Evolutionary conservation across 1,139 yeast genomes (phyloP).

Genomic region (Debaryomyces subglobosus): DNA sequence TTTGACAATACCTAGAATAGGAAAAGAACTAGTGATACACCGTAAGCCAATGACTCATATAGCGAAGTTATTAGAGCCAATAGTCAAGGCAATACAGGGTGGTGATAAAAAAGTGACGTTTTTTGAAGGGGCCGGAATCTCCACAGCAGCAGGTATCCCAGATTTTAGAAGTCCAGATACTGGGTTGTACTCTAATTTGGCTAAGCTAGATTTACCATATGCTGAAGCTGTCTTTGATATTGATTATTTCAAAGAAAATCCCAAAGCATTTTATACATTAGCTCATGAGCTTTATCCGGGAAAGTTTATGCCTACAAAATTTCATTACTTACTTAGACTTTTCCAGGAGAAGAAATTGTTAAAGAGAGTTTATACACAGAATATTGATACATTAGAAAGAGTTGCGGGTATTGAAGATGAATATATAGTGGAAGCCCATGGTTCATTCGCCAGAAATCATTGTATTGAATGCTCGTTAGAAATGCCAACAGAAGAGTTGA

Average conservation of each 20-base stretch:
- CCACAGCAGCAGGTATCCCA: constrained; percentile 92
- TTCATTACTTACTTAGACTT: constrained; percentile 70
- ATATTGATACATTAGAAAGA: constrained; percentile 88
- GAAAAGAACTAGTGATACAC: not conserved
- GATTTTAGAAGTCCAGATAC: constrained; percentile 92
- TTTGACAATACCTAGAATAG: not conserved
- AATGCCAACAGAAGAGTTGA: constrained; percentile 55
- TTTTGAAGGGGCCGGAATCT: constrained; percentile 89
- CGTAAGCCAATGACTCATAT: constrained; percentile 15
- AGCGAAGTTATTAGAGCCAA: constrained; percentile 18
- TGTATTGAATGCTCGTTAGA: constrained; percentile 73
- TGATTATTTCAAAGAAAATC: constrained; percentile 71
- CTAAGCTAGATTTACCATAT: constrained; percentile 74
- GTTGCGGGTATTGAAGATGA: constrained; percentile 74
- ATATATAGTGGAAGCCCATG: constrained; percentile 86
- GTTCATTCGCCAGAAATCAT: constrained; percentile 83
- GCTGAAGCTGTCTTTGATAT: constrained; percentile 97
- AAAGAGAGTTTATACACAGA: constrained; percentile 82
- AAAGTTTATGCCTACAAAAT: constrained; percentile 77
- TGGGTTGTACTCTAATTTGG: constrained; percentile 83
- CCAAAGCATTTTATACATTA: constrained; percentile 81
- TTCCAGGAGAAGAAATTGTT: constrained; percentile 65
- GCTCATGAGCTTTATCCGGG: constrained; percentile 90
- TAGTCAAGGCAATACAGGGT: constrained; percentile 25
- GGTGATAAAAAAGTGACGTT: constrained; percentile 41